Evolutionary conservation across 2,329 filamentous ascomycete genomes (phyloP).

Genomic region (Colletotrichum eleusines): DNA sequence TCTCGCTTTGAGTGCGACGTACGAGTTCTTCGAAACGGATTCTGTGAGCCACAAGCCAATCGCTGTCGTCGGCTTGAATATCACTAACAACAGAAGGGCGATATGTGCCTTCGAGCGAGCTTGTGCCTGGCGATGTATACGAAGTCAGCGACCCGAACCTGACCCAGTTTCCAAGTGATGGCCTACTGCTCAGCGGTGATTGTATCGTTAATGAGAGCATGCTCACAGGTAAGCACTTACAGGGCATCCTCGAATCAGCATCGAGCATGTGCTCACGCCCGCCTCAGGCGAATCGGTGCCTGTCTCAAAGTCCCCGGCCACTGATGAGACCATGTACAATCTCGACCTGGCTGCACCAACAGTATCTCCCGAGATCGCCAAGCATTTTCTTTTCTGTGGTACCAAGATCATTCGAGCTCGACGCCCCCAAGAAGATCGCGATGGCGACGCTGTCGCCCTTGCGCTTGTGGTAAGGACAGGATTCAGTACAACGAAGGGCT

Average conservation of each 20-base stretch:
- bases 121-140: constrained; percentile 96
- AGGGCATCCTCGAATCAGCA: not conserved
- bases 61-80: not conserved
- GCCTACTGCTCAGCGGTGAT: constrained; percentile 89
- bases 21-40: constrained; percentile 91
- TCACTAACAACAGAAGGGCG: constrained; percentile 64
- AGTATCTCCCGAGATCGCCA: constrained; percentile 84
- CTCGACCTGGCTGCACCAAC: constrained; percentile 86
- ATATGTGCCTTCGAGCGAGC: constrained; percentile 84
- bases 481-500: constrained; percentile 97
- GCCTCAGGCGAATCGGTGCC: constrained; percentile 86
- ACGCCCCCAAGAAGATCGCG: constrained; percentile 85
- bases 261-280: constrained; percentile 15
- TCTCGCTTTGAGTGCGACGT: constrained; percentile 96
- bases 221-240: constrained; percentile 73
- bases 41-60: constrained; percentile 71
- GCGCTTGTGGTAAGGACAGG: constrained; percentile 94
- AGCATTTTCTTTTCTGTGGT: constrained; percentile 92
- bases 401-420: constrained; percentile 95
- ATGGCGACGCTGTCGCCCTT: constrained; percentile 89
- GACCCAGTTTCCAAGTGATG: constrained; percentile 90
- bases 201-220: constrained; percentile 99
- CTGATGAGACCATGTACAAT: constrained; percentile 79
- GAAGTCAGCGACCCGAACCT: constrained; percentile 95
- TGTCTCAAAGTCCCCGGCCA: constrained; percentile 90